Base-by-base conservation (phyloP, 1,284 basidiomycete genomes). In the Athelia sp. region DNA sequence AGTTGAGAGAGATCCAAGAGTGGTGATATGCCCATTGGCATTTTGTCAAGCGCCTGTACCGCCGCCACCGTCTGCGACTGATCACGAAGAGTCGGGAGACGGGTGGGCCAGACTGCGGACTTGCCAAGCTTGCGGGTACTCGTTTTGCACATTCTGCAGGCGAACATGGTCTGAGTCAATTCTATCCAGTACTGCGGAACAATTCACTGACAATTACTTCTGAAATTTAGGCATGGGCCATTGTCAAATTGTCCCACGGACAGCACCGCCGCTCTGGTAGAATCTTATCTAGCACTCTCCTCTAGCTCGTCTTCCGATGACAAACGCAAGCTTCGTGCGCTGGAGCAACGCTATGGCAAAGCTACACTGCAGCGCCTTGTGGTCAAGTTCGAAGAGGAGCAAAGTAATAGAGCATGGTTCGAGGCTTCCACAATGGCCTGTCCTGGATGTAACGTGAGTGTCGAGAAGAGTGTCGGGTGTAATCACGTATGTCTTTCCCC, bases 211-310 rank as follows among this genome's bases (percentile, higher is more conserved):
- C n/a, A n/a, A n/a, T n/a, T n/a, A n/a, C n/a, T n/a, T n/a, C n/a
- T n/a, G n/a, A n/a, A n/a, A n/a, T n/a, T n/a, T n/a, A 87, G 87
- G 87, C 90, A 92, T 63, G 90, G 90, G 1, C 78, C 85, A 1
- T 71, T 83, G 36, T 75, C 78, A 9, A 66, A 74, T 15, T 92
- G 90, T 54, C 76, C 79, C 2, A 76, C 87, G 14, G 76, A 79
- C 14, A 67, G 79, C 22, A 78, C 81, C 14, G 80, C 81, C 56
- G 71, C 74, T 42, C 64, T 90, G 48, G 74, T 89, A 4, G 56
- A 73, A 36, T 75, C 82, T 52, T 92, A 91, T 59, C 67, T 87
- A 51, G 72, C 68, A 2, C 68, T 77, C 9, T 65, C 69, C 2
- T 78, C 79, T 35, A 69, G 65, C 17, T 83, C 82, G 2, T 52